Base-by-base conservation (phyloP, 208 protist species). In the Trichomonas gallinae region DNA sequence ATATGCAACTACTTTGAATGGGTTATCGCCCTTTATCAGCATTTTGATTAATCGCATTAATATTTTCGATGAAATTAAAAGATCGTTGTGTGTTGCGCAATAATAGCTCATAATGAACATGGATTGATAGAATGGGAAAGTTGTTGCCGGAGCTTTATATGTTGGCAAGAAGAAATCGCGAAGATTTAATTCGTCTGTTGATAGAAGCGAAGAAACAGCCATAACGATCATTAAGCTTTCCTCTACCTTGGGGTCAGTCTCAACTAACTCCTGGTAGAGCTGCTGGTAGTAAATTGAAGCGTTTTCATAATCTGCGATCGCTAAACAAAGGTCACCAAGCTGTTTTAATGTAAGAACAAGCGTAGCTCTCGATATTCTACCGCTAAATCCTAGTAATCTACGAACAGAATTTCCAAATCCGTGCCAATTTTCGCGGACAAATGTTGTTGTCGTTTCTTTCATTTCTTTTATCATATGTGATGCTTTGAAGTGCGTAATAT, bases 401-500 rank as follows among this genome's bases (percentile, higher is more conserved):
- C 42, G 21, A 58, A 93, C 40, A 13, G 87, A 51, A 42, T 93
- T 93, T 34, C 34, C 21, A 36, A 93, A 51, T 38, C 87, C 87
- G 38, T 40, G n/a, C 44, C 40, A 93, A 93, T 93, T 93, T 51
- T 48, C n/a, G 1, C 51, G n/a, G 17, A 93, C 87, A 93, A 38
- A 93, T 34, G 44, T 42, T 36, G 42, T 44, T 38, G 44, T 93
- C 6, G n/a, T 51, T 93, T 93, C 87, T 51, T 44, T 42, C 44
- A 93, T 48, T 9, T 42, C 42, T 51, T 21, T 93, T 3, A 93
- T 13, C 9, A 9, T 0, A 15, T 42, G 87, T 6, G 87, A 21
- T 23, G 87, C 87, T 93, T 93, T 44, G 45, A 48, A 93, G 36
- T 93, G 87, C 44, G 87, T 93, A 26, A 93, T 51, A 34, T 93